Percentiles rank a stretch among this genome's conserved stretches.
phyloP scores from a whole-genome alignment of 2,329 filamentous ascomycete genomes.

The Tolypocladium sp. region DNA sequence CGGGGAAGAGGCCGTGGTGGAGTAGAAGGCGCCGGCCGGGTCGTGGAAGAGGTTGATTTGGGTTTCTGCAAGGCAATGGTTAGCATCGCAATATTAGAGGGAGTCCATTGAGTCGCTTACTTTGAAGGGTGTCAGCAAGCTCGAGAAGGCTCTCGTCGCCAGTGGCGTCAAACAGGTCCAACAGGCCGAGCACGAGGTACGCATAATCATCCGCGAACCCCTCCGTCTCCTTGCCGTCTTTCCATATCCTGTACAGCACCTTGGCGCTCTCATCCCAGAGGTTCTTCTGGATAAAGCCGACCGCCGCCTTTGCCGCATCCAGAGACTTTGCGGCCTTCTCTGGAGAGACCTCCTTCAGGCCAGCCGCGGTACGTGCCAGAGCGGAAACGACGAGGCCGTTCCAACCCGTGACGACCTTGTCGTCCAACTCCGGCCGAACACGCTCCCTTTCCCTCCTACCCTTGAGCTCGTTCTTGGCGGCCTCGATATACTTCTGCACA shows the following conservation, averaged over 20 bases:
- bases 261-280: conserved; percentile 59
- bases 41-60: conserved; percentile 78
- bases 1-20: conserved; percentile 51
- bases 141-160: conserved; percentile 65
- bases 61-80: conserved; percentile 37
- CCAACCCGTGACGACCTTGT: conserved; percentile 80
- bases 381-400: conserved; percentile 83
- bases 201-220: conserved; percentile 95
- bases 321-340: conserved; percentile 53
- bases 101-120: conserved; percentile 29
- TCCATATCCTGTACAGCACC: conserved; percentile 66
- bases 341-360: conserved; percentile 52
- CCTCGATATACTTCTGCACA: conserved; percentile 56
- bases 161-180: conserved; percentile 78
- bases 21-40: conserved; percentile 61
- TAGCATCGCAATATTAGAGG: background rate
- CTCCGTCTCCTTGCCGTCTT: conserved; percentile 52
- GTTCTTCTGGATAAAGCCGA: conserved; percentile 60
- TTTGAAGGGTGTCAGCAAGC: conserved; percentile 76
- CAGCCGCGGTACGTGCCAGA: conserved; percentile 64
- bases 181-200: conserved; percentile 71
- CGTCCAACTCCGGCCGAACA: conserved; percentile 68
- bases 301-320: conserved; percentile 56
- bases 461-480: conserved; percentile 58
- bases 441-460: conserved; percentile 66